These are phyloP conservation scores for Cytidiella melzeri DNA, from an alignment of 768 basidiomycete species.

Conservation along the genomic window DNA sequence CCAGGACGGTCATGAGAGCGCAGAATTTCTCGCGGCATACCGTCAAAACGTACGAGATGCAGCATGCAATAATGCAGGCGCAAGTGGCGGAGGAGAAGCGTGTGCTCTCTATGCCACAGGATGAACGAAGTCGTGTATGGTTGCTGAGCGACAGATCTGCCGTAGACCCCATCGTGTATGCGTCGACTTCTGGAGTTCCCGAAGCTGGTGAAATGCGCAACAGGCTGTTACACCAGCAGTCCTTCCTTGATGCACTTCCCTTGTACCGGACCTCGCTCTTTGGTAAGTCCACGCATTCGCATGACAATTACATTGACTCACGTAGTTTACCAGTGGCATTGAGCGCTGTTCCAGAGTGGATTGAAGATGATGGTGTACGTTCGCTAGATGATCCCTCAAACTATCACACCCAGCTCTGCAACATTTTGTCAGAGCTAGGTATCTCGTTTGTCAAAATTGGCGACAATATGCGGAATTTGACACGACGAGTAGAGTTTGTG, in stretches of 20 bases:
- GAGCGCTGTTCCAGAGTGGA: slow-evolving; percentile 51
- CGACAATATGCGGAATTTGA: slow-evolving; percentile 33
- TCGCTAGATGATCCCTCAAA: slow-evolving; percentile 41
- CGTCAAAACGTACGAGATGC: slow-evolving; percentile 50
- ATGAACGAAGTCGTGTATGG: slow-evolving; percentile 18
- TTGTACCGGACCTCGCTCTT: slow-evolving; percentile 42
- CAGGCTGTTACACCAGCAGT: slow-evolving; percentile 30
- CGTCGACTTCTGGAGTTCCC: slow-evolving; percentile 36
- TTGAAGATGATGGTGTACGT: slow-evolving; percentile 58
- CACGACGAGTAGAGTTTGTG: slow-evolving; percentile 17
- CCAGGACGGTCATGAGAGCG: slow-evolving; percentile 47
- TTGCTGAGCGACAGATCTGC: slow-evolving; percentile 61
- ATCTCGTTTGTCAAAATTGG: slow-evolving; percentile 44
- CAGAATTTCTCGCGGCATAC: slow-evolving; percentile 49
- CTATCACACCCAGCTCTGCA: slow-evolving; percentile 25
- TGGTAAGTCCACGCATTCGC: slow-evolving; percentile 10
- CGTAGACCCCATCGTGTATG: slow-evolving; percentile 60
- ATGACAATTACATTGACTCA: background rate
- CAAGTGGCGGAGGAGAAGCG: slow-evolving; percentile 43
- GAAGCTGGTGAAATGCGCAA: slow-evolving; percentile 31
- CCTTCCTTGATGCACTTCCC: slow-evolving; percentile 37
- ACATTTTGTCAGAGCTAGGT: slow-evolving; percentile 33
- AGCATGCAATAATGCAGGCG: slow-evolving; percentile 52
- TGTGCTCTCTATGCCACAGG: slow-evolving; percentile 3
- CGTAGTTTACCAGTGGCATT: slow-evolving; percentile 35